Evolutionary conservation across 441 rosid species (phyloP).

Genomic region (Populus tomentosa): DNA sequence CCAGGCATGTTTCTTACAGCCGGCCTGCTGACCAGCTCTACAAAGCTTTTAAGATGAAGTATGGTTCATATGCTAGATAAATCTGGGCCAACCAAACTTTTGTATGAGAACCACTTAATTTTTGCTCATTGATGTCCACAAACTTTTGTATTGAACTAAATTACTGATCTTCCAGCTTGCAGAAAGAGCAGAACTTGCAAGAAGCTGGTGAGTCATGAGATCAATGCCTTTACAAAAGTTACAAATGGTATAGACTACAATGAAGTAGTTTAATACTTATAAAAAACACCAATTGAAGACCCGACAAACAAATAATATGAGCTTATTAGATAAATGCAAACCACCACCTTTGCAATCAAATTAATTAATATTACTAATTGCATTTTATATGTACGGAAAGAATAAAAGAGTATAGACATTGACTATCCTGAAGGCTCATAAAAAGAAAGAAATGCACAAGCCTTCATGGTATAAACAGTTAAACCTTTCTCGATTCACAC

Average conservation of each 20-base stretch:
- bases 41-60: not conserved
- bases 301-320: not conserved
- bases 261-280: no score
- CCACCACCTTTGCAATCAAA: not conserved
- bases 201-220: no score
- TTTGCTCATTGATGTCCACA: not conserved
- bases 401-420: not conserved
- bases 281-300: no score
- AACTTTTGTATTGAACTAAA: no score
- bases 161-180: no score
- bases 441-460: not conserved
- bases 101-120: not conserved
- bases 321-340: not conserved
- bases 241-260: no score
- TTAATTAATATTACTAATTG: not conserved
- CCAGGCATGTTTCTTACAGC: not conserved
- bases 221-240: no score
- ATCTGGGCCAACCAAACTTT: not conserved
- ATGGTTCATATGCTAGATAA: not conserved
- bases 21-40: not conserved
- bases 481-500: constrained; percentile 80
- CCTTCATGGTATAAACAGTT: constrained; percentile 6
- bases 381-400: not conserved
- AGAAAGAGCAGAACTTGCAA: no score
- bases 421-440: not conserved